Percentiles rank a stretch among this genome's conserved stretches.
These are phyloP conservation scores for Teunomyces lycoperdinae DNA, from an alignment of 805 yeast genomes.

Conservation along the genomic window DNA sequence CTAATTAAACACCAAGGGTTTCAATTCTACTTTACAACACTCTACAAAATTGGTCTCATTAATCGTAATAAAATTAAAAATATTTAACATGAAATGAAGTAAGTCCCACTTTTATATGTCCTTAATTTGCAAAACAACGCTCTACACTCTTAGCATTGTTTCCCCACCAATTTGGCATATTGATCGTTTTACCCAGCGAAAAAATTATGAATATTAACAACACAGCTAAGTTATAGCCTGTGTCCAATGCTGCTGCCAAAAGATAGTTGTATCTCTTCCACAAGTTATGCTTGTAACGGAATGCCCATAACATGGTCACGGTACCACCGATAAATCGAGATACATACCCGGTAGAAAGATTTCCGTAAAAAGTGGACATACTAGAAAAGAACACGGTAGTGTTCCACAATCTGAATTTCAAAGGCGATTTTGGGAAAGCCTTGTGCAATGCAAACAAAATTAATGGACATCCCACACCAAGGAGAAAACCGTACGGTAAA, in stretches of 20 bases:
- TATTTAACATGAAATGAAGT: neutral
- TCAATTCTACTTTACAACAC: neutral
- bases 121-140: constrained; percentile 40
- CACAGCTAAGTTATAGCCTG: constrained; percentile 46
- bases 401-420: constrained; percentile 38
- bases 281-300: constrained; percentile 32
- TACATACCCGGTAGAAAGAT: constrained; percentile 47
- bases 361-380: constrained; percentile 48
- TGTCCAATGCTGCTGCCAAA: constrained; percentile 50
- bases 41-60: neutral
- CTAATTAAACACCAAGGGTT: no score
- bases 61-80: neutral
- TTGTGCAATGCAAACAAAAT: constrained; percentile 28
- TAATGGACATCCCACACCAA: constrained; percentile 40
- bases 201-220: constrained; percentile 37
- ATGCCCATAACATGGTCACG: constrained; percentile 44
- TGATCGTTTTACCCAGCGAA: constrained; percentile 18
- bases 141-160: constrained; percentile 42
- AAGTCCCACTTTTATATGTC: neutral
- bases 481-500: constrained; percentile 45
- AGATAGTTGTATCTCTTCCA: constrained; percentile 48
- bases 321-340: constrained; percentile 49
- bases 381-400: constrained; percentile 49
- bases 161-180: constrained; percentile 50
- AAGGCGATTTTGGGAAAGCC: constrained; percentile 21